Conservation (phyloP, 2,329 filamentous ascomycete genomes). For the Raffaelea arxii region DNA sequence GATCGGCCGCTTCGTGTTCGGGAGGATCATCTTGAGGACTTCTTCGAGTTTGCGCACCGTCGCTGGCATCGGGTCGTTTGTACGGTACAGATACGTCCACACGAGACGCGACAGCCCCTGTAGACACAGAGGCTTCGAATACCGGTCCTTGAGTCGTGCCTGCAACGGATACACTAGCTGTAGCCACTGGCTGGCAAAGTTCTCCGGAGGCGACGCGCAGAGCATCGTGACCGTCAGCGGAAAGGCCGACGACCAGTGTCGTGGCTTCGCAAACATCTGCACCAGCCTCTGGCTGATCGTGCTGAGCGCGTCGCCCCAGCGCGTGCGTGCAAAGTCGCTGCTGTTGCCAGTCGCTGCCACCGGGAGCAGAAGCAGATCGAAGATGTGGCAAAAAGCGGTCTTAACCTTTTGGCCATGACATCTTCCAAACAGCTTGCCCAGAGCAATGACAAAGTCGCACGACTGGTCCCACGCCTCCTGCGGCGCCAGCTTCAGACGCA, state of each 20-base stretch:
- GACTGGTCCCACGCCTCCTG: constrained; percentile 73
- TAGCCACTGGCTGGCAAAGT: constrained; percentile 79
- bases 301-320: constrained; percentile 79
- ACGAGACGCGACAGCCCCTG: constrained; percentile 83
- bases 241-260: constrained; percentile 85
- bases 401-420: constrained; percentile 87
- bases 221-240: constrained; percentile 79
- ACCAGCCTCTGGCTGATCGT: constrained; percentile 68
- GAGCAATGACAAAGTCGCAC: constrained; percentile 75
- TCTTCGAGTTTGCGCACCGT: constrained; percentile 80
- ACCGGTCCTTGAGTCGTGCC: constrained; percentile 73
- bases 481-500: constrained; percentile 66
- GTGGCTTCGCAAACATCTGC: constrained; percentile 82
- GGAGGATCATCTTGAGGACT: constrained; percentile 74
- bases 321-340: constrained; percentile 67
- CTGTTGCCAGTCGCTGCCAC: constrained; percentile 72
- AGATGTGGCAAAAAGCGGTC: constrained; percentile 84
- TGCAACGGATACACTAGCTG: constrained; percentile 70
- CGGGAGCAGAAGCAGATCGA: constrained; percentile 77
- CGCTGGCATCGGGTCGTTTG: constrained; percentile 57
- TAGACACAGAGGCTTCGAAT: constrained; percentile 67
- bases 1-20: constrained; percentile 68
- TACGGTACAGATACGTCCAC: constrained; percentile 90
- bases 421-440: constrained; percentile 74
- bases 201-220: constrained; percentile 78